phyloP scores from a whole-genome alignment of 2,329 filamentous ascomycete species.

The Fusarium marasasianum region DNA sequence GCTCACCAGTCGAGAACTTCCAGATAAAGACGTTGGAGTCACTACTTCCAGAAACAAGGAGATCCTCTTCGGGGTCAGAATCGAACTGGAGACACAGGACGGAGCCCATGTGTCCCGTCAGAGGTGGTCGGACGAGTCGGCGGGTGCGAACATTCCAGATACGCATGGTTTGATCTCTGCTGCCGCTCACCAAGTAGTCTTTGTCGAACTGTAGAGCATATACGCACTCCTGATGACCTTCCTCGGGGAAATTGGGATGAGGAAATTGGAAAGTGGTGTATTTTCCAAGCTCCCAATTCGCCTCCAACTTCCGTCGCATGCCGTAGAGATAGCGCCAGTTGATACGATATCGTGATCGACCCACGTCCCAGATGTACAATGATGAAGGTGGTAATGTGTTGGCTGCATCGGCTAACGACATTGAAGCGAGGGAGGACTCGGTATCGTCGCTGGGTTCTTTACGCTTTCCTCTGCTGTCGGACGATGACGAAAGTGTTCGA shows the following conservation, averaged over 20 bases:
- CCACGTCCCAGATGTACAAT: conserved; percentile 62
- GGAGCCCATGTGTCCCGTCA: conserved; percentile 82
- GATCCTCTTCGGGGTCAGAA: conserved; percentile 82
- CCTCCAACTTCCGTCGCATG: conserved; percentile 83
- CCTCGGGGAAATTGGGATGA: conserved; percentile 79
- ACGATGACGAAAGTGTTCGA: conserved; percentile 40
- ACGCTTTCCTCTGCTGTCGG: conserved; percentile 48
- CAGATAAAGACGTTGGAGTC: conserved; percentile 92
- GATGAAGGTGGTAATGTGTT: conserved; percentile 54
- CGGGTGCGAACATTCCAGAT: conserved; percentile 90
- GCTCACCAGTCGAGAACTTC: conserved; percentile 89
- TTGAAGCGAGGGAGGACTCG: conserved; percentile 45
- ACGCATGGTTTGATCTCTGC: conserved; percentile 85
- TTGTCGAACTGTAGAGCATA: conserved; percentile 92
- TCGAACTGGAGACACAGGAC: conserved; percentile 97
- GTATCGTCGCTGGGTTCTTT: conserved; percentile 49
- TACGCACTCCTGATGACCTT: conserved; percentile 91
- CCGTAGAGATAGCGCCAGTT: conserved; percentile 97
- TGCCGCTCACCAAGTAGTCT: conserved; percentile 91
- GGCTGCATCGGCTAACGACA: conserved; percentile 42
- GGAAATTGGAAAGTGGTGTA: conserved; percentile 91
- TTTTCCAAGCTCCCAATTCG: conserved; percentile 88
- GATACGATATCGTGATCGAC: conserved; percentile 66
- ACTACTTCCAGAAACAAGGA: conserved; percentile 95
- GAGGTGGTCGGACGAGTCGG: conserved; percentile 76